Percentiles rank a stretch among this genome's conserved stretches.
Evolutionary conservation across 768 basidiomycete species (phyloP).

Genomic region (Mycena vitilis): DNA sequence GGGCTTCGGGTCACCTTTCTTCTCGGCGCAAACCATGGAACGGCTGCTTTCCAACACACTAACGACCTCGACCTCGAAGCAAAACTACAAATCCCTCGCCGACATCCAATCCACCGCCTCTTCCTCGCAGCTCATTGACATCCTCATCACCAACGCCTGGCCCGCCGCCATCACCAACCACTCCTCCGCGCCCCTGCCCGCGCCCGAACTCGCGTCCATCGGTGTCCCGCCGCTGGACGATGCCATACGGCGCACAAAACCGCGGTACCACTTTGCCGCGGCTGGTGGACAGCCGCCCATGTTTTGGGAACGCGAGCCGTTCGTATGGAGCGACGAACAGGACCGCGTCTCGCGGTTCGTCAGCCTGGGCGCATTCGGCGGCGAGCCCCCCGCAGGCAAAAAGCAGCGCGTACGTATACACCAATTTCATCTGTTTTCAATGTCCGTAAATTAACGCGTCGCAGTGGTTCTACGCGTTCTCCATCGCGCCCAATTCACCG

Average conservation of each 20-base stretch:
- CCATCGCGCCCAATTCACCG: conserved; percentile 69
- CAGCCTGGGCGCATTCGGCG: conserved; percentile 90
- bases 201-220: conserved; percentile 55
- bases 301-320: conserved; percentile 98
- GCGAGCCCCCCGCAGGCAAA: conserved; percentile 67
- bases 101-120: conserved; percentile 71
- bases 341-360: conserved; percentile 83
- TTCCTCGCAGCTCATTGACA: conserved; percentile 77
- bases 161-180: conserved; percentile 73
- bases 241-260: conserved; percentile 72
- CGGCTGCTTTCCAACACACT: conserved; percentile 79
- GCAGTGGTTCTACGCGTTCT: conserved; percentile 99
- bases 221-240: conserved; percentile 74
- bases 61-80: conserved; percentile 58
- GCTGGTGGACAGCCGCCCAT: conserved; percentile 70
- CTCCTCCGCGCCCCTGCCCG: conserved; percentile 65
- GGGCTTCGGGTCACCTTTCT: conserved; percentile 85
- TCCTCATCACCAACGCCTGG: conserved; percentile 86
- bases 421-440: neutral
- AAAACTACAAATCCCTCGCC: conserved; percentile 73
- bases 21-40: conserved; percentile 75
- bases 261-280: conserved; percentile 89
- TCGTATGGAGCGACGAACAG: conserved; percentile 80
- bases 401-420: conserved; percentile 80
- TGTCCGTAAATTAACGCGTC: neutral